Conservation (phyloP, 163 green algal species). For the Coccomyxa subellipsoidea region DNA sequence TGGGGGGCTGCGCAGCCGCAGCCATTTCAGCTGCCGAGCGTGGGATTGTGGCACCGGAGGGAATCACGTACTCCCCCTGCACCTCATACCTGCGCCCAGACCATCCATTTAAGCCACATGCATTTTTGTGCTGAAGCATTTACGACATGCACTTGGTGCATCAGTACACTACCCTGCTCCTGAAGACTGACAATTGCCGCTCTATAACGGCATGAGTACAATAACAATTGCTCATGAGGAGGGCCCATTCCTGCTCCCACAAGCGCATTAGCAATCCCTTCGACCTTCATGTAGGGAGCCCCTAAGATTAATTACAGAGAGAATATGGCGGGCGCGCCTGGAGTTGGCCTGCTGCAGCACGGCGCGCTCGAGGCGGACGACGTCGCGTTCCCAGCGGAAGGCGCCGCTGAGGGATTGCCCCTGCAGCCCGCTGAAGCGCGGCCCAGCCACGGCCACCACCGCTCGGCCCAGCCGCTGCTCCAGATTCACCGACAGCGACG, state of each 20-base stretch:
- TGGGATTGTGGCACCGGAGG: constrained; percentile 42
- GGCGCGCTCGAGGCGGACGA: constrained; percentile 80
- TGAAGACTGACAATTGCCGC: no score
- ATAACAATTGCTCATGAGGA: no score
- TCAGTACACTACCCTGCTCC: no score
- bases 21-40: constrained; percentile 36
- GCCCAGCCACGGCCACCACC: constrained; percentile 50
- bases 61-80: constrained; percentile 74
- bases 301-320: neutral
- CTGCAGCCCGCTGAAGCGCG: constrained; percentile 78
- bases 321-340: constrained; percentile 28
- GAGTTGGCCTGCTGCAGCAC: constrained; percentile 61
- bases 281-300: neutral
- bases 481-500: constrained; percentile 62
- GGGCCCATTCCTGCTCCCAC: no score
- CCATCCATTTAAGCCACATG: no score
- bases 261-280: no score
- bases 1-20: neutral
- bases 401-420: constrained; percentile 57
- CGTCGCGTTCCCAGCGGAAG: constrained; percentile 84
- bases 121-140: no score
- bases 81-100: constrained; percentile 59
- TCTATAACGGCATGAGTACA: no score
- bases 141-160: no score
- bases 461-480: constrained; percentile 54